A percentile compares a stretch with the other conserved stretches of the same genome.
Conservation (phyloP, 176 grass and related monocot species). For the Aegilops sharonensis region DNA sequence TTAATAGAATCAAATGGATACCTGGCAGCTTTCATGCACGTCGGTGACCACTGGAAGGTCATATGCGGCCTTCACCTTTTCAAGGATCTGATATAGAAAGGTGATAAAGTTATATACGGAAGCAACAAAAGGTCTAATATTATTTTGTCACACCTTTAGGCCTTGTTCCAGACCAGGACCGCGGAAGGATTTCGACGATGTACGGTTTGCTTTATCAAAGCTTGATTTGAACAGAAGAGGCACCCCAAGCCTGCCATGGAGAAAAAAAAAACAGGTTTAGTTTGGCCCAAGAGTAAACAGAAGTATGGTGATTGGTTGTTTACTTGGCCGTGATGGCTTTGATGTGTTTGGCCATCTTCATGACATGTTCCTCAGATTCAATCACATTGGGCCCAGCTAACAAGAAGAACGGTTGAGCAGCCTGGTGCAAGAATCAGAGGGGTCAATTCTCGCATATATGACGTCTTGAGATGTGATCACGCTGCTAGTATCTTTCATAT, state of each 20-base stretch:
- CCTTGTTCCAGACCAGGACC: constrained; percentile 92
- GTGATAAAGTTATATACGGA: not conserved
- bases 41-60: constrained; percentile 89
- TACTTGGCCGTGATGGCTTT: constrained; percentile 71
- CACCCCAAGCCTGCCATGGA: constrained; percentile 60
- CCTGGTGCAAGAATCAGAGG: constrained; percentile 47
- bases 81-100: constrained; percentile 60
- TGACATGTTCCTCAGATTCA: constrained; percentile 85
- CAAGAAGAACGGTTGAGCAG: constrained; percentile 88
- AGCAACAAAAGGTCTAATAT: not conserved
- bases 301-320: constrained; percentile 8
- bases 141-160: constrained; percentile 47
- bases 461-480: not conserved
- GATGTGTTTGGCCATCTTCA: constrained; percentile 90
- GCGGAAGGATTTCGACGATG: constrained; percentile 90
- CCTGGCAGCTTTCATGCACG: constrained; percentile 93
- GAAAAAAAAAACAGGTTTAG: not conserved
- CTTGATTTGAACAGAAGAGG: constrained; percentile 93
- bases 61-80: constrained; percentile 86
- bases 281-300: not conserved
- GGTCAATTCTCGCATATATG: constrained; percentile 8
- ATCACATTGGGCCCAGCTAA: constrained; percentile 89
- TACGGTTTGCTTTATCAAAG: constrained; percentile 97
- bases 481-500: not conserved
- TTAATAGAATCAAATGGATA: constrained; percentile 26